Evolutionary conservation across 2,329 filamentous ascomycete genomes (phyloP).

Genomic region (Penicillium sp.): DNA sequence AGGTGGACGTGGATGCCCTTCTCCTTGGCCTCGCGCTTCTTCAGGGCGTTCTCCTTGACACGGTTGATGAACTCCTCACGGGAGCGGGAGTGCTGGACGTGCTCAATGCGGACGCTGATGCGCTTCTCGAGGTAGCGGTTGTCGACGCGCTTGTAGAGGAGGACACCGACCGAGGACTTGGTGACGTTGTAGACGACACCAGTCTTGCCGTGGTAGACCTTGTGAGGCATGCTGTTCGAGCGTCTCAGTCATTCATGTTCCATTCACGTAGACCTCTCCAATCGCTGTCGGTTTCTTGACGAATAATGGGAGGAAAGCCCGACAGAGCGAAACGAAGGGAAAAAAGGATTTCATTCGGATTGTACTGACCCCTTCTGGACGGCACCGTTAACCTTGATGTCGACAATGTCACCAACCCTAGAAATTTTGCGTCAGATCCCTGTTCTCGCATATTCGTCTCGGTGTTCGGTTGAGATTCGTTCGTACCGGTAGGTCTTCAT

Average conservation of each 20-base stretch:
- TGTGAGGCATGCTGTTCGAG: conserved; percentile 81
- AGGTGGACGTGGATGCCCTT: conserved; percentile 83
- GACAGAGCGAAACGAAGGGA: neutral
- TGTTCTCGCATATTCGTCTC: conserved; percentile 10
- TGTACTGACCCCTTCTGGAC: conserved; percentile 88
- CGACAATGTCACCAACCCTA: conserved; percentile 96
- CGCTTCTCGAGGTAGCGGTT: conserved; percentile 99
- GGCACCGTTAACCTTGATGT: conserved; percentile 98
- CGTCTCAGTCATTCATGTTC: conserved; percentile 15
- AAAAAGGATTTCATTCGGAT: conserved; percentile 17
- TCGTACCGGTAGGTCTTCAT: conserved; percentile 83
- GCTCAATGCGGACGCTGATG: conserved; percentile 98
- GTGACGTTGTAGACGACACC: conserved; percentile 98
- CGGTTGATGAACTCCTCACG: conserved; percentile 94
- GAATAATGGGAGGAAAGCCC: neutral
- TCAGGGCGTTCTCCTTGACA: conserved; percentile 92
- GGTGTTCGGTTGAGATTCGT: conserved; percentile 15
- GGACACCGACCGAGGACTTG: conserved; percentile 95
- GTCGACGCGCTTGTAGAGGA: conserved; percentile 99
- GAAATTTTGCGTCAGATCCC: conserved; percentile 45
- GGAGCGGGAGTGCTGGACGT: conserved; percentile 90
- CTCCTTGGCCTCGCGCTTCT: conserved; percentile 89
- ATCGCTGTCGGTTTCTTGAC: conserved; percentile 1
- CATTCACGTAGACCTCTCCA: no score
- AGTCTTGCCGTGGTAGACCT: conserved; percentile 99